Conservation (phyloP, 306 rosid species). For the Dryas drummondii region DNA sequence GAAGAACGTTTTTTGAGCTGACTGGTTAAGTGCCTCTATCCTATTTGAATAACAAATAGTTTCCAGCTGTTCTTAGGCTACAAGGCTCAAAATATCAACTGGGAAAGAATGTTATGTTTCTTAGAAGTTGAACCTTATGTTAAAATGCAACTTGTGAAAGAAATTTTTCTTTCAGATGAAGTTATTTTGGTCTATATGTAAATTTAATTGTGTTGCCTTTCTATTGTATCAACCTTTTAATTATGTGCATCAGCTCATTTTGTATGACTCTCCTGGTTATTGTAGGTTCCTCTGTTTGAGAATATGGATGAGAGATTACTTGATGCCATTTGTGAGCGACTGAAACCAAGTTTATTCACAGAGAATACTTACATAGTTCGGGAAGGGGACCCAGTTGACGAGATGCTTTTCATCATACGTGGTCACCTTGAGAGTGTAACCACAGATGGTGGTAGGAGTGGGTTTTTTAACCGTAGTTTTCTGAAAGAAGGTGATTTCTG, state of each 20-base stretch:
- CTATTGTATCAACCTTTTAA: not conserved
- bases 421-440: slow-evolving; percentile 98
- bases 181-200: not conserved
- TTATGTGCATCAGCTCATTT: not conserved
- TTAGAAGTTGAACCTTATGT: too few relatives aligned
- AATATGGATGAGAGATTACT: slow-evolving; percentile 95
- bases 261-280: slow-evolving; percentile 28
- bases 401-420: slow-evolving; percentile 96
- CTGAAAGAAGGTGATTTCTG: slow-evolving; percentile 89
- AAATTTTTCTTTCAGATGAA: not conserved
- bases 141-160: not conserved
- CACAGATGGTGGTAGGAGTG: slow-evolving; percentile 96
- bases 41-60: not conserved
- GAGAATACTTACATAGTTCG: slow-evolving; percentile 83
- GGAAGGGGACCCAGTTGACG: slow-evolving; percentile 98
- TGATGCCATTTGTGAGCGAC: slow-evolving; percentile 96
- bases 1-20: too few relatives aligned
- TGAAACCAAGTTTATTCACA: slow-evolving; percentile 84
- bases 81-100: not conserved
- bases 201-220: not conserved
- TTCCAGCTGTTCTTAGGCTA: not conserved
- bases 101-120: not conserved
- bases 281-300: slow-evolving; percentile 92
- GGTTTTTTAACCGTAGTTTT: slow-evolving; percentile 85
- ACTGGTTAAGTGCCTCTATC: not conserved